Percentiles rank a stretch among this genome's conserved stretches.
Conservation (phyloP, 1,139 yeast genomes). For the Blastobotrys arbuscula region DNA sequence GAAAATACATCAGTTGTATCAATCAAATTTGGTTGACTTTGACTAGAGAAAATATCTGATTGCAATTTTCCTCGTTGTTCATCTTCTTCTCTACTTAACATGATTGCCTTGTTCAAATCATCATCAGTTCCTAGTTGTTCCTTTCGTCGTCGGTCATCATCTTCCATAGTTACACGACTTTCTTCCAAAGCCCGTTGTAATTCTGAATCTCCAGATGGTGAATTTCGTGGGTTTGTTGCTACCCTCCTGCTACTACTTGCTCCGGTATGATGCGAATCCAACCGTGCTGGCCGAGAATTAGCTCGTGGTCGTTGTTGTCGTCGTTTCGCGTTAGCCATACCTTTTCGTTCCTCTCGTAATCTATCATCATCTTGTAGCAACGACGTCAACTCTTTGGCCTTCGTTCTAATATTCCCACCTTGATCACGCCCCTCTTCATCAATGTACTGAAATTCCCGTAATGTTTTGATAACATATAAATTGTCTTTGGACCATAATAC, state of each 20-base stretch:
- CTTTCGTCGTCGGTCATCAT: slow-evolving; percentile 61
- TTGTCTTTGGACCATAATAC: slow-evolving; percentile 94
- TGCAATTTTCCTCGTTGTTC: slow-evolving; percentile 36
- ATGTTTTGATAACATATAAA: slow-evolving; percentile 79
- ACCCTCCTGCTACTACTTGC: slow-evolving; percentile 14
- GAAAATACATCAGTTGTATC: slow-evolving; percentile 20
- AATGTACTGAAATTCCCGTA: slow-evolving; percentile 81
- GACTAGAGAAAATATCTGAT: slow-evolving; percentile 19
- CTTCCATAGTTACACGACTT: slow-evolving; percentile 77
- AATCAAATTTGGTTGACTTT: slow-evolving; percentile 30
- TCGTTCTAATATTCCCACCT: slow-evolving; percentile 81
- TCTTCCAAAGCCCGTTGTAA: slow-evolving; percentile 78
- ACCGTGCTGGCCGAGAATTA: slow-evolving; percentile 12
- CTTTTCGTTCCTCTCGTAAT: slow-evolving; percentile 59
- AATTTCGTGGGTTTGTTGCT: slow-evolving; percentile 9
- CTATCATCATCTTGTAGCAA: slow-evolving; percentile 80
- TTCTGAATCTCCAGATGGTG: slow-evolving; percentile 56
- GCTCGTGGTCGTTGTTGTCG: slow-evolving; percentile 17
- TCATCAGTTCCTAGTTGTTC: slow-evolving; percentile 53
- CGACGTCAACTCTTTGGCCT: slow-evolving; percentile 84
- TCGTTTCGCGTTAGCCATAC: slow-evolving; percentile 5
- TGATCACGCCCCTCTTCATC: slow-evolving; percentile 82
- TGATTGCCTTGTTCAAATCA: slow-evolving; percentile 74
- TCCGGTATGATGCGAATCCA: slow-evolving; percentile 9
- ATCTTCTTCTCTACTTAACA: slow-evolving; percentile 83